These are phyloP conservation scores for Cystobasidiaceae sp. DNA, from an alignment of 1,284 basidiomycete genomes.

Conservation along the genomic window DNA sequence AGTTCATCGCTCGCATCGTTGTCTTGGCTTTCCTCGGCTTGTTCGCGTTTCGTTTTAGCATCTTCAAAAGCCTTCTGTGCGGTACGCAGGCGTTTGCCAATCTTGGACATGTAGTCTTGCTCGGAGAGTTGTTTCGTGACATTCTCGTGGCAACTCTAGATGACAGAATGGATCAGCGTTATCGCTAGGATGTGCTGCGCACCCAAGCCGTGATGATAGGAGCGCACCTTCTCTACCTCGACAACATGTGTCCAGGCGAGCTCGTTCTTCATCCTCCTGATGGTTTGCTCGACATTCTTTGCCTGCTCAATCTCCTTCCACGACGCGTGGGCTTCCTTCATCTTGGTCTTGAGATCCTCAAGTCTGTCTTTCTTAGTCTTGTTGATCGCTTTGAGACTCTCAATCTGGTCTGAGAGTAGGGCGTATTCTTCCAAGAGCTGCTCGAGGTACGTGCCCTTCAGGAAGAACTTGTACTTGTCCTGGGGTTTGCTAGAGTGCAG, in stretches of 20 bases:
- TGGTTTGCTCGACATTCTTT: slow-evolving; percentile 62
- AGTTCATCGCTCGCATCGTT: not conserved
- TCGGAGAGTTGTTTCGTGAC: slow-evolving; percentile 18
- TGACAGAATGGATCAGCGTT: not conserved
- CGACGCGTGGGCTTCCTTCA: slow-evolving; percentile 58
- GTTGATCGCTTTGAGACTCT: slow-evolving; percentile 40
- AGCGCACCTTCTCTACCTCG: slow-evolving; percentile 54
- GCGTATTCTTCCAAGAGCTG: slow-evolving; percentile 85
- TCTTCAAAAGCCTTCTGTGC: slow-evolving; percentile 36
- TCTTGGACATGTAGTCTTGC: slow-evolving; percentile 40
- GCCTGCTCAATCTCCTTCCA: slow-evolving; percentile 69
- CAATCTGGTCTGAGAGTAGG: slow-evolving; percentile 43
- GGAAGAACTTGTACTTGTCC: slow-evolving; percentile 95
- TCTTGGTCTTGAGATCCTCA: slow-evolving; percentile 62
- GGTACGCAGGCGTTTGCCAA: slow-evolving; percentile 9
- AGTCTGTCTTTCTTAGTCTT: slow-evolving; percentile 56
- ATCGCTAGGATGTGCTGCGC: too few species aligned
- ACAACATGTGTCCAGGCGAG: slow-evolving; percentile 84
- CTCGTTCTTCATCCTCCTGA: slow-evolving; percentile 68
- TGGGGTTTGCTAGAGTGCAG: slow-evolving; percentile 71
- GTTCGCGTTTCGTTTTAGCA: slow-evolving; percentile 40
- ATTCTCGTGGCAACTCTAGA: slow-evolving; percentile 9
- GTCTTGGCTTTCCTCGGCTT: slow-evolving; percentile 11
- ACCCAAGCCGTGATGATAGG: too few species aligned
- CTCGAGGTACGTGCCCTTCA: slow-evolving; percentile 84